Evolutionary conservation across 257 asterid species (phyloP).

Genomic region (Solanum medicagineum): DNA sequence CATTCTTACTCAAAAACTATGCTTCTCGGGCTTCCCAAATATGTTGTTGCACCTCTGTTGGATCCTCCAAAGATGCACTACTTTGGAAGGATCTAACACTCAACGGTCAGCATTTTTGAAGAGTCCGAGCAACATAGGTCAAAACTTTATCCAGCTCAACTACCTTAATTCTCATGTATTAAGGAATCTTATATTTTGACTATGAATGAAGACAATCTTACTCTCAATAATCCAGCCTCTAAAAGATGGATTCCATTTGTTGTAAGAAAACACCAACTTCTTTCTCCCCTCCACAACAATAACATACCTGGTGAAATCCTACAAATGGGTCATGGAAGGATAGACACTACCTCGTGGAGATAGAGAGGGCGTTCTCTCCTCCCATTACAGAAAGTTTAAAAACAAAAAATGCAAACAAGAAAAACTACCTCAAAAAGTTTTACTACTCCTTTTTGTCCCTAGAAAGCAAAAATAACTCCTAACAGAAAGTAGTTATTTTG

Average conservation of each 20-base stretch:
- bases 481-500: background rate
- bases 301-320: too few relatives aligned
- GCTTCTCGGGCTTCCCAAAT: too few relatives aligned
- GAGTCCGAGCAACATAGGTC: too few relatives aligned
- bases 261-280: background rate
- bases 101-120: too few relatives aligned
- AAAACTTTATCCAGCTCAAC: background rate
- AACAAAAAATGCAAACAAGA: background rate
- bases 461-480: background rate
- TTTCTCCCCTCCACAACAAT: background rate
- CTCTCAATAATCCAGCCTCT: background rate
- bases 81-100: too few relatives aligned
- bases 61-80: too few relatives aligned
- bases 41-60: too few relatives aligned
- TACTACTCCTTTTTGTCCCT: background rate
- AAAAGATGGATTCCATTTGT: background rate
- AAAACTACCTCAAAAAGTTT: background rate
- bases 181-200: background rate
- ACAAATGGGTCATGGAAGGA: too few relatives aligned
- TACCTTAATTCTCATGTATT: background rate
- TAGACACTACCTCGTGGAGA: too few relatives aligned
- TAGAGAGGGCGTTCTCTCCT: too few relatives aligned
- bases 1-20: too few relatives aligned
- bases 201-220: background rate
- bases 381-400: too few relatives aligned